Conservation (phyloP, 345 rosid species). For the Limnanthes douglasii region DNA sequence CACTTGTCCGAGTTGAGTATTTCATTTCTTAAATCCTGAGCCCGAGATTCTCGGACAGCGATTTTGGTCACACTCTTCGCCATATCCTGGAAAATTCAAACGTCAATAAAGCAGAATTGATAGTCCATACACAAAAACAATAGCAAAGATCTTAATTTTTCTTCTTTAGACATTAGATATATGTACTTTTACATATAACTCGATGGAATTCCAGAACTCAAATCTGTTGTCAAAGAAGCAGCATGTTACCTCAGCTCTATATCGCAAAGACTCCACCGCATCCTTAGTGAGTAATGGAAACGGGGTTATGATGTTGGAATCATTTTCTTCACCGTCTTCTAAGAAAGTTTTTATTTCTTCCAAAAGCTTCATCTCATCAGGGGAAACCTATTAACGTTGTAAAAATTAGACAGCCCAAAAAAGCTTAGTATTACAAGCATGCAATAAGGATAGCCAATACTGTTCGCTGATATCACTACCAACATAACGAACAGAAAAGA, state of each 20-base stretch:
- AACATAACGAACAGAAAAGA: neutral
- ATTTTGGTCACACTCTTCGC: slow-evolving; percentile 85
- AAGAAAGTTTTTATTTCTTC: slow-evolving; percentile 59
- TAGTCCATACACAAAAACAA: neutral
- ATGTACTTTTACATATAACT: no score
- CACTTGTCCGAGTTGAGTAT: slow-evolving; percentile 87
- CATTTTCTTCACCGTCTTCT: slow-evolving; percentile 42
- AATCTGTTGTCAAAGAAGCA: no score
- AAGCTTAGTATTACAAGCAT: neutral
- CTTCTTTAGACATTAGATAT: no score
- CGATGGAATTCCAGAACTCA: no score
- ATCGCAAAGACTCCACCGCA: slow-evolving; percentile 78
- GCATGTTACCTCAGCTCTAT: slow-evolving; percentile 72
- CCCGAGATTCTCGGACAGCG: slow-evolving; percentile 76
- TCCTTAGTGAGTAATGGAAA: slow-evolving; percentile 60
- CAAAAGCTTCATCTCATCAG: slow-evolving; percentile 66
- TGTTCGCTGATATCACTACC: no score
- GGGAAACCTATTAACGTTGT: slow-evolving; percentile 39
- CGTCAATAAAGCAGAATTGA: slow-evolving; percentile 1
- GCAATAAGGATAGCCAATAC: neutral
- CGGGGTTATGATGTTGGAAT: slow-evolving; percentile 26
- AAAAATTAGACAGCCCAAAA: slow-evolving; percentile 6
- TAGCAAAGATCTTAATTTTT: no score
- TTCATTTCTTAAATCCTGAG: slow-evolving; percentile 84
- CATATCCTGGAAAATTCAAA: slow-evolving; percentile 41